These are phyloP conservation scores for Microbotryum silenes-acaulis DNA, from an alignment of 1,284 basidiomycete species.

Conservation along the genomic window DNA sequence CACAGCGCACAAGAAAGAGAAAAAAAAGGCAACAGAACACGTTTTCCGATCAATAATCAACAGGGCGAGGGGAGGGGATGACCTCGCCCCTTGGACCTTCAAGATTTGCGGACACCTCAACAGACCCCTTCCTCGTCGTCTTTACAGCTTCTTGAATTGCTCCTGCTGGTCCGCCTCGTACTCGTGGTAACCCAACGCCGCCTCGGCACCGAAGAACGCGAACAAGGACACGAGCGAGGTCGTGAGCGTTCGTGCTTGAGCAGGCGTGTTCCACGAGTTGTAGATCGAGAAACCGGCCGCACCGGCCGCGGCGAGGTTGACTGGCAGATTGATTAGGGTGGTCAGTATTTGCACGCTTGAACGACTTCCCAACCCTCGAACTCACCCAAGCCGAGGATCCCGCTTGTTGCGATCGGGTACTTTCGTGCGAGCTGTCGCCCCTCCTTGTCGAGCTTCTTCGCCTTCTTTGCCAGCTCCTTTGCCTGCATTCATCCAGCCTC, in stretches of 20 bases:
- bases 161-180: slow-evolving; percentile 18
- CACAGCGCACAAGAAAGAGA: too few species aligned
- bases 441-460: slow-evolving; percentile 57
- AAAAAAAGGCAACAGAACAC: too few species aligned
- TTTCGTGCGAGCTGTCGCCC: slow-evolving; percentile 55
- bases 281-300: slow-evolving; percentile 62
- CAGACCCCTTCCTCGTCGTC: too few species aligned
- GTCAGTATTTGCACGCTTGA: too few species aligned
- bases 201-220: slow-evolving; percentile 48
- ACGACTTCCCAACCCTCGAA: background rate
- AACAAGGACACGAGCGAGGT: slow-evolving; percentile 58
- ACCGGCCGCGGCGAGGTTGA: slow-evolving; percentile 62
- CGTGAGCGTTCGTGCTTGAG: slow-evolving; percentile 64
- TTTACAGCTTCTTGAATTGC: too few species aligned
- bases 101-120: too few species aligned
- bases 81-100: too few species aligned
- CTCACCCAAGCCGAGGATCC: slow-evolving; percentile 58
- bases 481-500: slow-evolving; percentile 11
- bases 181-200: slow-evolving; percentile 20
- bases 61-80: too few species aligned
- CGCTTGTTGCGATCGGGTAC: slow-evolving; percentile 61
- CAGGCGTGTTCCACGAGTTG: slow-evolving; percentile 56
- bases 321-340: slow-evolving; percentile 38
- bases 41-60: too few species aligned
- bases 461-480: slow-evolving; percentile 44